A percentile compares a stretch with the other conserved stretches of the same genome.
Conservation (phyloP, 306 rosid genomes). For the Corylus americana region DNA sequence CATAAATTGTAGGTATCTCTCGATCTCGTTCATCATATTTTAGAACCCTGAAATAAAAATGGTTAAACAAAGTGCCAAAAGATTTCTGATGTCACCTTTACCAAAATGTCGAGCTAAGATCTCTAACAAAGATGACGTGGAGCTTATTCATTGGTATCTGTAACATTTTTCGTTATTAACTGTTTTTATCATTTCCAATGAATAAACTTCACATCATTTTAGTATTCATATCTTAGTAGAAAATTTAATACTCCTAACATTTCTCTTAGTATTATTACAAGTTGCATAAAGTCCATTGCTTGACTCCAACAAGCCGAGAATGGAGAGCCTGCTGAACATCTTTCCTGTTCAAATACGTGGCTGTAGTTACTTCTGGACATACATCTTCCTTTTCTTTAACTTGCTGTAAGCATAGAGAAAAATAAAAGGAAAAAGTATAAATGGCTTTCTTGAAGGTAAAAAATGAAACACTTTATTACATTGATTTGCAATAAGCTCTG, state of each 20-base stretch:
- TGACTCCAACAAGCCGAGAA: background rate
- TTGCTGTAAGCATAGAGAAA: background rate
- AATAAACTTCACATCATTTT: no score
- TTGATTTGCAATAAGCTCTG: background rate
- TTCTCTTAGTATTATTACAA: background rate
- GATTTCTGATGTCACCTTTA: no score
- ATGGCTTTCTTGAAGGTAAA: no score
- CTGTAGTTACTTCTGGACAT: background rate
- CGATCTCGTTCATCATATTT: conserved; percentile 36
- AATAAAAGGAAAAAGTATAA: background rate
- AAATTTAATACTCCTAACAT: no score
- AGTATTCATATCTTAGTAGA: no score
- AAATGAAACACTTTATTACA: no score
- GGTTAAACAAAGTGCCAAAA: background rate
- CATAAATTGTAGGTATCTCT: conserved; percentile 39
- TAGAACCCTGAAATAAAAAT: conserved; percentile 24
- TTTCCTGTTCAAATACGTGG: conserved; percentile 2
- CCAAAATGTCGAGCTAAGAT: background rate
- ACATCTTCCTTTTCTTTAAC: background rate
- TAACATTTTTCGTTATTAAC: no score
- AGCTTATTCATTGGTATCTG: no score
- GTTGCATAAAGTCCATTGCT: background rate
- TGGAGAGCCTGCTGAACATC: conserved; percentile 13
- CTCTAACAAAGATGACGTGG: background rate
- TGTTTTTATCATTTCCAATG: no score